phyloP scores from a whole-genome alignment of 768 basidiomycete species.

The Russula earlei region DNA sequence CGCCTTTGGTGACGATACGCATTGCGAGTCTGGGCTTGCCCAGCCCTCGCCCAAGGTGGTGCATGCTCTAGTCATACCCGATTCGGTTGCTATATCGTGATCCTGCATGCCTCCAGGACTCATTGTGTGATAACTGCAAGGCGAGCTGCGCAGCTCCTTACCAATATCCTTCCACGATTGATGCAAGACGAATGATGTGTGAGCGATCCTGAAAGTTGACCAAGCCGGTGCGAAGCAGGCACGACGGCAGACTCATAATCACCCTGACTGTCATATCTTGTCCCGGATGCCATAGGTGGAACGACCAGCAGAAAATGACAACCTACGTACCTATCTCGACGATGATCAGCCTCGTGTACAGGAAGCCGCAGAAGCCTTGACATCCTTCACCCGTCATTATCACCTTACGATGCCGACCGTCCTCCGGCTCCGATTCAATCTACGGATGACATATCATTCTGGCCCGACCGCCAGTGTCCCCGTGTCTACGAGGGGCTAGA shows the following conservation, averaged over 20 bases:
- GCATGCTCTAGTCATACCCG: background rate
- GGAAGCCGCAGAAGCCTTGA: conserved; percentile 10
- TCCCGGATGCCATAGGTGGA: conserved; percentile 8
- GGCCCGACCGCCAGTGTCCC: background rate
- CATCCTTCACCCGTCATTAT: background rate
- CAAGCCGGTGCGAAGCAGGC: background rate
- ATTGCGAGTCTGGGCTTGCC: background rate
- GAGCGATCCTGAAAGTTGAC: background rate
- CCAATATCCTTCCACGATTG: conserved; percentile 3
- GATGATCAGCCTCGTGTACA: conserved; percentile 9
- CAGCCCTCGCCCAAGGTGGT: background rate
- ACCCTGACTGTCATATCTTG: background rate
- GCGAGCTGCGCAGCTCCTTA: background rate
- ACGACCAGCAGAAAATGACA: background rate
- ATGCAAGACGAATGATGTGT: background rate
- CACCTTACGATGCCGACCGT: conserved; percentile 1
- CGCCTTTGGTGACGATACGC: background rate
- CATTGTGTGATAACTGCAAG: background rate
- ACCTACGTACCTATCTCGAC: conserved; percentile 12
- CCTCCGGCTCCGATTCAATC: background rate
- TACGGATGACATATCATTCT: conserved; percentile 1
- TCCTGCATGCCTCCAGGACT: background rate
- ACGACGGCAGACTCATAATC: background rate
- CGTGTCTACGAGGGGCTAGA: background rate
- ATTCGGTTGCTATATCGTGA: background rate